Evolutionary conservation across 2,329 filamentous ascomycete genomes (phyloP), one percentile per base, ranked within the genome.

Genomic region (Paraconiothyrium sp.): DNA sequence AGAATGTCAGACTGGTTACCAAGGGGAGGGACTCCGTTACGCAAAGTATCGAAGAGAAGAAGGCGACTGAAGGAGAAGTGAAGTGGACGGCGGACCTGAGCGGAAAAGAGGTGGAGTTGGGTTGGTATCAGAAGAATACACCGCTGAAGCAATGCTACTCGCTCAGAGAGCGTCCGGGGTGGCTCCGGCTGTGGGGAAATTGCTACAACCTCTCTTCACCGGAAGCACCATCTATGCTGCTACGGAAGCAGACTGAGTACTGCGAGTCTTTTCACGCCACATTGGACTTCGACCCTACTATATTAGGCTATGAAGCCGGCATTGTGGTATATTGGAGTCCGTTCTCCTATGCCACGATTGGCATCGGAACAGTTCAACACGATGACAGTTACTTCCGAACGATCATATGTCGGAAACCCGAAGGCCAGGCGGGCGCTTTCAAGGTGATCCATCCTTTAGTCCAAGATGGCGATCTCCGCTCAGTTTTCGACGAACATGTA

Each of bases 311-410:
- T 2, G 86, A 88, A 73, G 85, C 86, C 0, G 86, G 86, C 0
- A 75, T 83, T 0, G 83, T 84, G 0, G 69, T 87, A 0, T 88
- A 84, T 81, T 86, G 84, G 83, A 86, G 82, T 49, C 82, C 85
- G 46, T 80, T 79, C 62, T 82, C 81, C 0, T 80, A 81, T 56
- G 77, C 74, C 50, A 81, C 77, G 37, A 75, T 84, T 2, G 83
- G 82, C 0, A 73, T 84, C 14, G 57, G 58, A 10, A 39, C 57
- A 1, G 8, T 49, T 7, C 3, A 54, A 16, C 41, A 48, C 14
- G 47, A 57, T 2, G 50, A 54, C 9, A 30, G 58, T 11, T 41
- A 44, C 13, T 47, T 41, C 2, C 56, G 20, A 50, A 59, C 46
- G 9, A 56, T 50, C 65, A 72, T 16, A 35, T 71, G 9, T 59